Percentiles rank a stretch among this genome's conserved stretches.
Conservation (phyloP, 306 rosid genomes). For the Ormosia semicastrata region DNA sequence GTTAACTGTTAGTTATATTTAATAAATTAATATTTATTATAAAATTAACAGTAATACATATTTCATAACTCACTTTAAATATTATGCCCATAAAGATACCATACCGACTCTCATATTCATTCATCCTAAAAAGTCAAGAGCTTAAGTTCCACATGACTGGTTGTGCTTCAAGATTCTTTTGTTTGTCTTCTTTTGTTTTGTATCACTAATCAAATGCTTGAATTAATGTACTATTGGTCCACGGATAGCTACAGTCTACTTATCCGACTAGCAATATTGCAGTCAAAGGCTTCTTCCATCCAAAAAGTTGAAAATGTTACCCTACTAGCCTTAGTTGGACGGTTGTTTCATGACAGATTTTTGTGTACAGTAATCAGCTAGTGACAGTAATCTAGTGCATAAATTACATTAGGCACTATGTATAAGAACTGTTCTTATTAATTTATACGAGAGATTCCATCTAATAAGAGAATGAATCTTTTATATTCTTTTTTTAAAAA, state of each 20-base stretch:
- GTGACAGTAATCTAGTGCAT: not conserved
- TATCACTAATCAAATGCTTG: not conserved
- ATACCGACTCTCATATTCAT: too few relatives aligned
- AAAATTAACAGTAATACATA: too few relatives aligned
- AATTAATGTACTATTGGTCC: constrained; percentile 26
- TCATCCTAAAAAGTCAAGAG: not conserved
- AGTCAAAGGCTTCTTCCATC: not conserved
- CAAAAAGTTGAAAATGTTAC: not conserved
- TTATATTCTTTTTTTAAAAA: not conserved
- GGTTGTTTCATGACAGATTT: constrained; percentile 2
- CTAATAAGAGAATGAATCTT: not conserved
- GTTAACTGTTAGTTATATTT: too few relatives aligned
- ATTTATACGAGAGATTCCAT: not conserved
- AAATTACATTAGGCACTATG: not conserved
- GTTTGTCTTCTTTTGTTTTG: not conserved
- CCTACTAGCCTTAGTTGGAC: not conserved
- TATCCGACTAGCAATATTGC: not conserved
- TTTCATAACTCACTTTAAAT: too few relatives aligned
- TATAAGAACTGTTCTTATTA: not conserved
- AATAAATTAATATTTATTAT: too few relatives aligned
- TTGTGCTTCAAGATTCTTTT: constrained; percentile 21
- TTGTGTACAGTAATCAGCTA: not conserved
- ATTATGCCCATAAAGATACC: too few relatives aligned
- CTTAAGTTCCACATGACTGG: not conserved
- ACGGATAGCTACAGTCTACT: not conserved